Evolutionary conservation across 805 yeast species (phyloP), one percentile per base, ranked within the genome.

Genomic region (Nakazawaea wickerhamii): DNA sequence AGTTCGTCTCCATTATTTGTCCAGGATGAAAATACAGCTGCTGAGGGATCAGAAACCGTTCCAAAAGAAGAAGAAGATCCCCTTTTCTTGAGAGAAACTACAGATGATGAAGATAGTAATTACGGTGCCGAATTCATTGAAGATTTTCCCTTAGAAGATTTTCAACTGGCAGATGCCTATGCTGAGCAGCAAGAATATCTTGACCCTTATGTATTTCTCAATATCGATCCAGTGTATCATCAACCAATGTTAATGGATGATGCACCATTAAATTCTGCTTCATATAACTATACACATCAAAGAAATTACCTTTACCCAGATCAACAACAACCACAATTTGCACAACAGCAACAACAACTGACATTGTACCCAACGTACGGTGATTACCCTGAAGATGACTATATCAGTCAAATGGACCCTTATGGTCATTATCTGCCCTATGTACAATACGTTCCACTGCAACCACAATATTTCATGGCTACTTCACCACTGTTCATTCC

Each of bases 61-160:
- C 10, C 7, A 8, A 23, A 23, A 23, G 10, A 23, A 8, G 26
- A 23, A 23, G 26, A 23, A 23, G 26, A 23, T 7, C 26, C n/a
- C n/a, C n/a, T n/a, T n/a, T n/a, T n/a, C n/a, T n/a, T n/a, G n/a
- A n/a, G n/a, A 13, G 27, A 25, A 3, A 13, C 13, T 9, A n/a
- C 20, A 23, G 38, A 21, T 18, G 37, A 32, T 11, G 37, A 39
- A 11, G 36, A 76, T 38, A 13, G 11, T n/a, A 13, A n/a, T 13
- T n/a, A 18, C 9, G 35, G 11, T 4, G 10, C 11, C 6, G 35
- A 17, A 5, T 19, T 31, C 8, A 5, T 17, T 15, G 30, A 23
- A 47, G 89, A 81, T 53, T 82, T 82, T 61, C 89, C 90, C 3
- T 59, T 83, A 43, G 89, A 82, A 50, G 81, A 79, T 55, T 71